Conservation (phyloP, 176 grass and related monocot genomes). For the Phoenix dactylifera region DNA sequence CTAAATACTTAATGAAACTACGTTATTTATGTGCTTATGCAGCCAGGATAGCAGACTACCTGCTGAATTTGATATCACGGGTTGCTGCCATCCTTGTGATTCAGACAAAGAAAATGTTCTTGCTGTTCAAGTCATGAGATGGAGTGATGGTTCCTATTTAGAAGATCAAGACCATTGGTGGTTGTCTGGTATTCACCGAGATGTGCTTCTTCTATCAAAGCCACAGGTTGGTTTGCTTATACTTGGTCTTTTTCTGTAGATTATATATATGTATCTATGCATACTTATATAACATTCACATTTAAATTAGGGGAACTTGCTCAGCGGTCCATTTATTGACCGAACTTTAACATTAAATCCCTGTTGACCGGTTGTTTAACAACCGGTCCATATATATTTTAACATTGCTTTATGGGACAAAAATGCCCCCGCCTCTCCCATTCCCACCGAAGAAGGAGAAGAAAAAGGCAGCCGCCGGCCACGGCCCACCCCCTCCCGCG, state of each 20-base stretch:
- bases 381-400: too few relatives aligned
- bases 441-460: too few relatives aligned
- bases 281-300: not conserved
- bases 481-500: too few relatives aligned
- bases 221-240: conserved; percentile 53
- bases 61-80: conserved; percentile 92
- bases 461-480: too few relatives aligned
- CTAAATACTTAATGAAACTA: not conserved
- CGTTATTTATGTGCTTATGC: conserved; percentile 28
- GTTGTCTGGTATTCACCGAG: conserved; percentile 93
- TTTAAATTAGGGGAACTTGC: too few relatives aligned
- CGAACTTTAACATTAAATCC: too few relatives aligned
- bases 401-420: too few relatives aligned
- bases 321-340: too few relatives aligned
- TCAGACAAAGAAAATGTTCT: conserved; percentile 76
- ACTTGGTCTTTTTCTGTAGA: not conserved
- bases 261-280: not conserved
- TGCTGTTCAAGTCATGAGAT: conserved; percentile 92
- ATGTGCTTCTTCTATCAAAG: conserved; percentile 87
- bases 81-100: conserved; percentile 65
- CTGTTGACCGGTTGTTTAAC: too few relatives aligned
- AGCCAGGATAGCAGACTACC: conserved; percentile 95
- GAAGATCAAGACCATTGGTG: conserved; percentile 99
- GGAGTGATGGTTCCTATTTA: conserved; percentile 97
- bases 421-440: too few relatives aligned